Evolutionary conservation across 176 grass and related monocot species (phyloP).

Genomic region (Musa schizocarpa): DNA sequence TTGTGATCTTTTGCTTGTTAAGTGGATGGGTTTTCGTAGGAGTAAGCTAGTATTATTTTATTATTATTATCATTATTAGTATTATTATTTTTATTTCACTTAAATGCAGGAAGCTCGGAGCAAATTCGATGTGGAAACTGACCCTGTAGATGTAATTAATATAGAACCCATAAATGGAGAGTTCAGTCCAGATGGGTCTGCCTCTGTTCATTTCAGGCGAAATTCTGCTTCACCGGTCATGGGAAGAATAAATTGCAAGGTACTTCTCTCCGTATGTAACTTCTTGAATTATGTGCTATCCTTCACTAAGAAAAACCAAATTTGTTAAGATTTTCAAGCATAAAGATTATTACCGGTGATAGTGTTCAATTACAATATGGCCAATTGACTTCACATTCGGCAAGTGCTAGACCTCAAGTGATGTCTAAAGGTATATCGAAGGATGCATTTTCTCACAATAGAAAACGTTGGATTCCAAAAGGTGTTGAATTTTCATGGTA

Average conservation of each 20-base stretch:
- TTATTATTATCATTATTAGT: neutral
- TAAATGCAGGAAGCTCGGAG: slow-evolving; percentile 72
- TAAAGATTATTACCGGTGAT: neutral
- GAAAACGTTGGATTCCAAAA: too few species aligned
- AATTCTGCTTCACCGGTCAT: slow-evolving; percentile 31
- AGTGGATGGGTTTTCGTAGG: neutral
- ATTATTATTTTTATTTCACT: neutral
- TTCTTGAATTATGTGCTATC: neutral
- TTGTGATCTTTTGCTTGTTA: neutral
- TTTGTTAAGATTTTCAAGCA: neutral
- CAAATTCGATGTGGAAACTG: slow-evolving; percentile 87
- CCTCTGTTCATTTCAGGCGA: slow-evolving; percentile 62
- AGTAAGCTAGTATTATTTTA: neutral
- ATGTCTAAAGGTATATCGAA: too few species aligned
- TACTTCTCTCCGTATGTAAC: slow-evolving; percentile 3
- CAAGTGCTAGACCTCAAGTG: too few species aligned
- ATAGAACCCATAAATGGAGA: slow-evolving; percentile 56
- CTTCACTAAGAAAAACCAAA: neutral
- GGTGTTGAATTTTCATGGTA: too few species aligned
- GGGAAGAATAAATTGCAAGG: slow-evolving; percentile 95
- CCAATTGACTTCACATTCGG: too few species aligned
- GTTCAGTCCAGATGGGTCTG: slow-evolving; percentile 51
- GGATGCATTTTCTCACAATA: too few species aligned
- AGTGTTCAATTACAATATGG: too few species aligned
- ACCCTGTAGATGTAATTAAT: slow-evolving; percentile 54